These are phyloP conservation scores for Eucalyptus erythrocorys DNA, from an alignment of 345 rosid species.

Conservation along the genomic window DNA sequence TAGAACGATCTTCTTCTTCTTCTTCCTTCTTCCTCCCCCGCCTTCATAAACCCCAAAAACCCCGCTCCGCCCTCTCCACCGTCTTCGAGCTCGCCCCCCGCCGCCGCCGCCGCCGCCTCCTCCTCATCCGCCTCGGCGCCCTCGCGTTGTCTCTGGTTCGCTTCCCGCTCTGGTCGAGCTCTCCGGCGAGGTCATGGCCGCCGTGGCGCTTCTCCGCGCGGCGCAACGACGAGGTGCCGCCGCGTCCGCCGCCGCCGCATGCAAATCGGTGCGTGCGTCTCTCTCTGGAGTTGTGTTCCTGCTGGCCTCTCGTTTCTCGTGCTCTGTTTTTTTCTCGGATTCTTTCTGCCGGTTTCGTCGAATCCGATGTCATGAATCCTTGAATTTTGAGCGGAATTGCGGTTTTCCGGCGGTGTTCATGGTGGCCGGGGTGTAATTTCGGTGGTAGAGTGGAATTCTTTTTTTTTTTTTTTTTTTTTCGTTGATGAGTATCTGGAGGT, in stretches of 20 bases:
- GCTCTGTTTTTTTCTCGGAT: background rate
- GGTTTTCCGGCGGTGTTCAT: background rate
- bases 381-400: background rate
- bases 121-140: background rate
- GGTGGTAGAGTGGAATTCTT: background rate
- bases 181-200: background rate
- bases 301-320: background rate
- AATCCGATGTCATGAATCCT: background rate
- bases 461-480: background rate
- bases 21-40: background rate
- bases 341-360: background rate
- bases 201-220: constrained; percentile 2
- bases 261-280: background rate
- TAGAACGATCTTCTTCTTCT: background rate
- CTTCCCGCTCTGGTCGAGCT: background rate
- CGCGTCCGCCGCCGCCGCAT: background rate
- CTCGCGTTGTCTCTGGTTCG: background rate
- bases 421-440: background rate
- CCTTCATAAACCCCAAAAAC: background rate
- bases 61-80: background rate
- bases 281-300: background rate
- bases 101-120: background rate
- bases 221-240: background rate
- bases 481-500: background rate
- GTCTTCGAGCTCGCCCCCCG: background rate